phyloP scores from a whole-genome alignment of 2,329 filamentous ascomycete species.

The Chaetothyriales sp. region DNA sequence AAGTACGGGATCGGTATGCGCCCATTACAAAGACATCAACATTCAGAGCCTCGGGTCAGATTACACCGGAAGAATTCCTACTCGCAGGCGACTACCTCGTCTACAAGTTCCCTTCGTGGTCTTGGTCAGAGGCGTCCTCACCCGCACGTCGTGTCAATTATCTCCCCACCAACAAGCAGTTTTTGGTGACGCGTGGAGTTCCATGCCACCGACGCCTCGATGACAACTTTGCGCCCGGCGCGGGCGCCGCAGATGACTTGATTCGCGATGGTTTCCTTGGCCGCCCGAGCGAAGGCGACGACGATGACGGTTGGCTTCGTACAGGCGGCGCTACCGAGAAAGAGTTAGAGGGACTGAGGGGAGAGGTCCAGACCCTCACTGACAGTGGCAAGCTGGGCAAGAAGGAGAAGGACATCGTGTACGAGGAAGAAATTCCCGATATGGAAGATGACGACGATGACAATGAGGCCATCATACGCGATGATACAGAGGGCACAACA shows the following conservation, averaged over 20 bases:
- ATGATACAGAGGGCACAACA: conserved; percentile 41
- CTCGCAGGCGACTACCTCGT: conserved; percentile 93
- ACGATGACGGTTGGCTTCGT: conserved; percentile 69
- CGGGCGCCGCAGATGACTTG: conserved; percentile 70
- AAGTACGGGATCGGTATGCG: conserved; percentile 78
- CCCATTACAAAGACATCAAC: conserved; percentile 81
- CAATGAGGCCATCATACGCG: conserved; percentile 87
- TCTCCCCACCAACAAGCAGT: conserved; percentile 83
- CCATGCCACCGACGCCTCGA: conserved; percentile 84
- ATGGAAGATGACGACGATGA: conserved; percentile 96
- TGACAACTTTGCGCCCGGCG: conserved; percentile 81
- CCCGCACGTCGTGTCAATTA: conserved; percentile 62
- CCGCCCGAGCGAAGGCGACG: conserved; percentile 33
- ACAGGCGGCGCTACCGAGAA: conserved; percentile 55
- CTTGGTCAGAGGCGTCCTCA: conserved; percentile 82
- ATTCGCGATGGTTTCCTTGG: conserved; percentile 58
- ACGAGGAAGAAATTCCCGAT: conserved; percentile 77
- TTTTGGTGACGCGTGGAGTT: conserved; percentile 82
- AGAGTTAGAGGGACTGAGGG: conserved; percentile 56
- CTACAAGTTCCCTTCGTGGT: conserved; percentile 98
- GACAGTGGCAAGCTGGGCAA: conserved; percentile 77
- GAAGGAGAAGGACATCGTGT: conserved; percentile 48
- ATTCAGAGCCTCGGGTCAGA: conserved; percentile 84
- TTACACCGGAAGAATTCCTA: conserved; percentile 93
- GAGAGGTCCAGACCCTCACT: conserved; percentile 75